Base-by-base conservation (phyloP, 2,329 filamentous ascomycete species). In the Penicillium sclerotiorum region DNA sequence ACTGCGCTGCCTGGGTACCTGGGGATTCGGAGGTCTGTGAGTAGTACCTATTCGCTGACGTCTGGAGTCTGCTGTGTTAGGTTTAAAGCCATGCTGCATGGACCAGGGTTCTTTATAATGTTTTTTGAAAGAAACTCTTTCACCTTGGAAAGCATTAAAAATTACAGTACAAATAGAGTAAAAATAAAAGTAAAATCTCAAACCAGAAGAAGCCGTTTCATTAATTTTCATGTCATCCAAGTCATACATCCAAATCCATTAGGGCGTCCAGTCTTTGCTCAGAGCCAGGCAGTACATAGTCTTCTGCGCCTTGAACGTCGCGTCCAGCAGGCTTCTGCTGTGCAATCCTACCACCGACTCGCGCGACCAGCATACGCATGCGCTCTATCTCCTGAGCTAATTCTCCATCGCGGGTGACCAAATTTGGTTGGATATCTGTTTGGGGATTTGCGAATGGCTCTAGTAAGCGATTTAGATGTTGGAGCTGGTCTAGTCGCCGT, bases 401-500 rank as follows among this genome's bases (percentile, higher is more conserved):
- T 49, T 78, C 76, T 9, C 76, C 75, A 58, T 82, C 78, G 43
- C 71, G 71, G 27, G 77, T 79, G 25, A 80, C 73, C 20, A 83
- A 66, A 54, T 82, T 82, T 2, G 79, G 79, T 56, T 83, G 80
- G 33, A 83, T 73, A 43, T 74, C 77, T 32, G 72, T 65, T 51
- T 74, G 73, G 1, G 80, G 77, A 21, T 77, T 66, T 23, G 72
- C 63, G 46, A 81, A 80, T 1, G 79, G 79, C 49, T 75, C 71
- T 4, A 83, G 63, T 23, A 81, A 63, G 17, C 58, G 60, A 32
- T 74, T 68, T 8, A 83, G 60, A 21, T 74, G 73, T 28, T 70
- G 72, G 32, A 79, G 74, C 44, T 77, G 75, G 45, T 70, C 72
- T 11, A 81, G 65, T 40, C 75, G 76, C 47, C 70, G 69, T 52